Base-by-base conservation (phyloP, 495 filamentous ascomycete genomes). In the Cryomyces antarcticus region DNA sequence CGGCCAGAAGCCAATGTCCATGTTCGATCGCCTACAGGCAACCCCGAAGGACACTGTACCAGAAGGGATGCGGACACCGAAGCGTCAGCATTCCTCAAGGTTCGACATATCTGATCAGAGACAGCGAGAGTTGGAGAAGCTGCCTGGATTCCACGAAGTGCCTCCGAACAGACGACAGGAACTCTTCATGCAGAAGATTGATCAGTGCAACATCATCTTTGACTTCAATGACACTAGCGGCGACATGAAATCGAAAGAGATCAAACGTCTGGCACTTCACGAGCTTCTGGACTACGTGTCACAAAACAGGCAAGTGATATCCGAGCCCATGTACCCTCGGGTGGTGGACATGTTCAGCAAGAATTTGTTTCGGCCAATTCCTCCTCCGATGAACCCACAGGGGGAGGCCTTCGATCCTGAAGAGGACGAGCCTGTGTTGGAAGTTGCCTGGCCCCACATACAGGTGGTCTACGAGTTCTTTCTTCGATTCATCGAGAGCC, bases 211-310 rank as follows among this genome's bases (percentile, higher is more conserved):
- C 56, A 92, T 99, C 62, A 99, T 99, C 51, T 99, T 99, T 54
- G 89, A 99, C 61, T 99, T 99, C 66, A 99, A 95, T 60, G 89
- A 99, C 56, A 85, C 92, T 34, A 92, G 83, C 47, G 87, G 78
- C 42, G 89, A 99, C 53, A 96, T 96, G 88, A 96, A 96, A 59
- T 93, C 88, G n/a, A 99, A 99, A 61, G 89, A 99, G 63, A 95
- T 99, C 69, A 99, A 99, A 70, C 75, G 89, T 51, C 63, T 99
- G 54, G 92, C 89, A 38, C 72, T 99, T 36, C 89, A 99, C 54
- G 89, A 99, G 56, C 71, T 99, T 29, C 69, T 99, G 40, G 89
- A 99, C 57, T 99, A 99, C 55, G 88, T 99, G 41, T 88, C 89
- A 50, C 95, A 95, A 59, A 99, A 99, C 54, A 75, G 89, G 34